Evolutionary conservation across 2,329 filamentous ascomycete genomes (phyloP).

Genomic region (Diaporthe sp.): DNA sequence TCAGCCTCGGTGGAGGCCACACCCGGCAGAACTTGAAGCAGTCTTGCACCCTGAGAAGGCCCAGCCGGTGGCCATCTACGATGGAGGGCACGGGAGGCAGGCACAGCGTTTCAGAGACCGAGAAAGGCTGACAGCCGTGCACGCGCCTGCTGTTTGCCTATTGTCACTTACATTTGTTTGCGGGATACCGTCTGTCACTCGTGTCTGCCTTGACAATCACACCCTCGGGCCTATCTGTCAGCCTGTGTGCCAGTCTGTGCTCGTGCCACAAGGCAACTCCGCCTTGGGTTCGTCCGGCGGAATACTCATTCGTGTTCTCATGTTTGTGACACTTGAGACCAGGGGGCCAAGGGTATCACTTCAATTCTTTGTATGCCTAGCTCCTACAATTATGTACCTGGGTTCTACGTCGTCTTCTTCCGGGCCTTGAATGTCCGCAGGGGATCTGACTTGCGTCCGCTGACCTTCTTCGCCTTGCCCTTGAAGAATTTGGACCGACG

Average conservation of each 20-base stretch:
- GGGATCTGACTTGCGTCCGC: slow-evolving; percentile 81
- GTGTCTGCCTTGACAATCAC: slow-evolving; percentile 14
- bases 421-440: slow-evolving; percentile 87
- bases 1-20: background rate
- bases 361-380: slow-evolving; percentile 27
- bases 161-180: background rate
- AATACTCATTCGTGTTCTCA: background rate
- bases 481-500: slow-evolving; percentile 55
- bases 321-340: background rate
- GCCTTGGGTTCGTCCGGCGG: too few relatives aligned
- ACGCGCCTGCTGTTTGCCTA: background rate
- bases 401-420: slow-evolving; percentile 53
- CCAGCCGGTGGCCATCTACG: background rate
- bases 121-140: background rate
- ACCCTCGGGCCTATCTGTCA: background rate
- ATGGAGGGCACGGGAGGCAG: background rate
- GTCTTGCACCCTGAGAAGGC: background rate
- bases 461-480: slow-evolving; percentile 59
- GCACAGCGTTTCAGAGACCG: background rate
- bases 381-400: background rate
- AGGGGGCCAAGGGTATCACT: slow-evolving; percentile 32
- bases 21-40: background rate
- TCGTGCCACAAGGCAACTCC: background rate
- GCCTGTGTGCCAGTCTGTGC: background rate
- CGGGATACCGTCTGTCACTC: background rate